Evolutionary conservation across 2,329 filamentous ascomycete species (phyloP).

Genomic region (Beauveria sp.): DNA sequence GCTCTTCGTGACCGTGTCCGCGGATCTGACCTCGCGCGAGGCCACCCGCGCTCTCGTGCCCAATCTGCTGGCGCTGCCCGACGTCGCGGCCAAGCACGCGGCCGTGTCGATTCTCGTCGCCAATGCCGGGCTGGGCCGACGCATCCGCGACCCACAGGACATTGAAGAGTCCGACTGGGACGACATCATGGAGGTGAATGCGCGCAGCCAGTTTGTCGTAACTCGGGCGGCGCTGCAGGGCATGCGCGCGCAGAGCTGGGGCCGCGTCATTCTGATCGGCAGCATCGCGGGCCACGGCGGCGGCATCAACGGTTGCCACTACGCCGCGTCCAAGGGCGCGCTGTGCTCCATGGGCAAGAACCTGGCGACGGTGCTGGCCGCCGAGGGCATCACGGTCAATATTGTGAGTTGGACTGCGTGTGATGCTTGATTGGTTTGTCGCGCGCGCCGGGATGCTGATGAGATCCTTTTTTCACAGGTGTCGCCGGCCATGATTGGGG

Average conservation of each 20-base stretch:
- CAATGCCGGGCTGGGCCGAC: slow-evolving; percentile 60
- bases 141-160: slow-evolving; percentile 48
- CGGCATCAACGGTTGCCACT: slow-evolving; percentile 55
- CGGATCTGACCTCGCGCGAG: slow-evolving; percentile 23
- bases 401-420: slow-evolving; percentile 19
- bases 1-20: slow-evolving; percentile 20
- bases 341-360: slow-evolving; percentile 56
- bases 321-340: slow-evolving; percentile 55
- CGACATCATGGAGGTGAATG: slow-evolving; percentile 54
- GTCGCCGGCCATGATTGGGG: slow-evolving; percentile 61
- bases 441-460: background rate
- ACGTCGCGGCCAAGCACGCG: slow-evolving; percentile 17
- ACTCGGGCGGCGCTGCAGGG: slow-evolving; percentile 51
- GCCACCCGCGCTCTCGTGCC: slow-evolving; percentile 19
- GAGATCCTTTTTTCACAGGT: slow-evolving; percentile 31
- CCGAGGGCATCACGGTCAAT: slow-evolving; percentile 57
- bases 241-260: slow-evolving; percentile 55
- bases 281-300: slow-evolving; percentile 56
- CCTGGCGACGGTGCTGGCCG: slow-evolving; percentile 49
- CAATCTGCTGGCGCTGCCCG: slow-evolving; percentile 14
- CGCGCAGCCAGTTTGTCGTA: slow-evolving; percentile 52
- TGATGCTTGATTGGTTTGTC: background rate
- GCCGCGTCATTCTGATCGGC: slow-evolving; percentile 56
- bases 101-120: slow-evolving; percentile 48
- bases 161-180: slow-evolving; percentile 59